Base-by-base conservation (phyloP, 1,284 basidiomycete genomes). In the Ganoderma meredithae region DNA sequence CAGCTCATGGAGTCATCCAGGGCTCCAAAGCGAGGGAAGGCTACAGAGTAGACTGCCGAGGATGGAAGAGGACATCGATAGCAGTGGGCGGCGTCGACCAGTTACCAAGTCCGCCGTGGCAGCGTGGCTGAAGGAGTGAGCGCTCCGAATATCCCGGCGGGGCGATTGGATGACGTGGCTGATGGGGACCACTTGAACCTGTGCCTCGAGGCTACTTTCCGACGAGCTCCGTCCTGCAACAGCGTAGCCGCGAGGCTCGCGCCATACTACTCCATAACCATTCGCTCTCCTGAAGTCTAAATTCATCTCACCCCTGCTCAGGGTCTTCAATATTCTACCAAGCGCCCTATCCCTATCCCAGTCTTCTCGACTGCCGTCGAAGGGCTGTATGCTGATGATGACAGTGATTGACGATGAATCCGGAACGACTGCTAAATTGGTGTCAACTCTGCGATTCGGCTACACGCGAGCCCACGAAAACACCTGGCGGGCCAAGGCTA, bases 201-300 rank as follows among this genome's bases (percentile, higher is more conserved):
- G 47, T 22, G 58, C 58, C 58, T 60, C 58, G 58, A 60, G 58
- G 58, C 58, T 60, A 60, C 33, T 60, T 31, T 39, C 55, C 33
- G 17, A 17, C 33, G 3, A 9, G 55, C 19, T 22, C 33, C 55
- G 9, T 6, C n/a, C 19, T 22, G 1, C 44, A 19, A 6, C 44
- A 19, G 5, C 8, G 22, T 19, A 27, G 52, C 52, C 52, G 33
- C 52, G 52, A 55, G 52, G 44, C 43, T 19, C 43, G 8, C 19
- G 17, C 5, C n/a, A 47, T 47, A n/a, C 44, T 17, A 1, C 19
- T 17, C 44, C n/a, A 22, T 47, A 9, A 22, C 19, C 47, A 6
- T 10, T 13, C 47, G 36, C 22, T 13, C 47, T 49, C 47, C 22
- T 25, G 4, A 49, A 49, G 47, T 25, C 47, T 13, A 25, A 44